Evolutionary conservation across 83 land plant genomes (phyloP).

Genomic region (Picea engelmannii): DNA sequence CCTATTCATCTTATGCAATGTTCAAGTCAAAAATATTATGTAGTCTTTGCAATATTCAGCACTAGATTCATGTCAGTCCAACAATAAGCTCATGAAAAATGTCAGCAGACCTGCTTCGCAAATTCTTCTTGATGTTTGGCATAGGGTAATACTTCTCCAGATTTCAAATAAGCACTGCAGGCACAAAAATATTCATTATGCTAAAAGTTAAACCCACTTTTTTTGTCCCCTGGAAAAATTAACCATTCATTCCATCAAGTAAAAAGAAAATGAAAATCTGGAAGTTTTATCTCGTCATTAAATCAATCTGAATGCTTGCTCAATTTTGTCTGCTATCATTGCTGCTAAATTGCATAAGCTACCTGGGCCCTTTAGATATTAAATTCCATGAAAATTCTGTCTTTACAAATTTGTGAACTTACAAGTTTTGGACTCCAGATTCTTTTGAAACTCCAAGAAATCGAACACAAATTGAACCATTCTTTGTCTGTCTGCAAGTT

Average conservation of each 20-base stretch:
- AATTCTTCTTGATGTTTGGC: slow-evolving; percentile 15
- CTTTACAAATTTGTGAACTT: not conserved
- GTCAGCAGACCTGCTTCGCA: slow-evolving; percentile 1
- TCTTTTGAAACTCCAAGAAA: slow-evolving; percentile 10
- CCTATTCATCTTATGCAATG: not conserved
- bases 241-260: not conserved
- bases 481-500: slow-evolving; percentile 14
- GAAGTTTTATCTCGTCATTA: not conserved
- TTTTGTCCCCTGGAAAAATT: not conserved
- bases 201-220: not conserved
- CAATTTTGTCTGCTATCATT: not conserved
- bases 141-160: slow-evolving; percentile 16
- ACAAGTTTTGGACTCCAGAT: slow-evolving; percentile 4
- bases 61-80: not conserved
- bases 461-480: slow-evolving; percentile 4
- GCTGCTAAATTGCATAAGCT: not conserved
- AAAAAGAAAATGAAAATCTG: not conserved
- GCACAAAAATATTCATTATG: not conserved
- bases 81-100: not conserved
- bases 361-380: not conserved
- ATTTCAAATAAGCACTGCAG: slow-evolving; percentile 18
- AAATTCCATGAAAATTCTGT: not conserved
- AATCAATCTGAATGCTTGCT: not conserved
- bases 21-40: not conserved
- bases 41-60: not conserved